Conservation (phyloP, 352 stramenopile species). For the Phytophthora fragariae region DNA sequence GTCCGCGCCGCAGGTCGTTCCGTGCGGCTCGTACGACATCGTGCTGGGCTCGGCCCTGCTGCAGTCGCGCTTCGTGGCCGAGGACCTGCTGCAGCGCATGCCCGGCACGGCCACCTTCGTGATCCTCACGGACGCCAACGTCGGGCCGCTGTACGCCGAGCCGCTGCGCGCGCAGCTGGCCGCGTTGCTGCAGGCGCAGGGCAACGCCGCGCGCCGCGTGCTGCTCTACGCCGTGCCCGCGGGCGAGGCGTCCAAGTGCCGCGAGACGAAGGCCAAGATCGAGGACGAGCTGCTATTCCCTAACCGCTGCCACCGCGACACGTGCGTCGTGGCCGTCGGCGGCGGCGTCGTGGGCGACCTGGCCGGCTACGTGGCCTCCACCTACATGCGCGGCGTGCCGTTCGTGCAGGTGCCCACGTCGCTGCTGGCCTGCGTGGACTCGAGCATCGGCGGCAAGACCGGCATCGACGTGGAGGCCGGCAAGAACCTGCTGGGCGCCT, state of each 20-base stretch:
- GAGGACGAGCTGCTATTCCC: conserved; percentile 85
- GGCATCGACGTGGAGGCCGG: conserved; percentile 96
- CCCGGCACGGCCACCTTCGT: conserved; percentile 77
- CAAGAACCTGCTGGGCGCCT: conserved; percentile 99
- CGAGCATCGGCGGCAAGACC: conserved; percentile 98
- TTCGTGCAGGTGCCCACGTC: conserved; percentile 96
- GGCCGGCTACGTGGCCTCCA: conserved; percentile 97
- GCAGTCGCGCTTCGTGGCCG: conserved; percentile 64
- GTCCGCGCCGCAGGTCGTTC: conserved; percentile 52
- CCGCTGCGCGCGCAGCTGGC: conserved; percentile 62
- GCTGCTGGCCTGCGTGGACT: conserved; percentile 99
- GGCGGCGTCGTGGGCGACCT: conserved; percentile 98
- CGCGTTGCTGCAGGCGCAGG: conserved; percentile 38
- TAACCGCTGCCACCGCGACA: conserved; percentile 85
- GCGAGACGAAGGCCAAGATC: conserved; percentile 81
- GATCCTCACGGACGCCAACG: conserved; percentile 83
- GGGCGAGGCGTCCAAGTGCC: conserved; percentile 81
- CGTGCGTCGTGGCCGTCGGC: conserved; percentile 90
- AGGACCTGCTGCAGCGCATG: conserved; percentile 68
- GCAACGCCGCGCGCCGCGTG: conserved; percentile 55
- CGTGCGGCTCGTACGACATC: conserved; percentile 85
- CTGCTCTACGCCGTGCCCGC: conserved; percentile 68
- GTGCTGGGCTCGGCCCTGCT: conserved; percentile 76
- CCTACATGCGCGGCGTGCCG: conserved; percentile 95
- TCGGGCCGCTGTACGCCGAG: conserved; percentile 76